A percentile compares a stretch with the other conserved stretches of the same genome.
Evolutionary conservation across 129 eudicot species (phyloP).

Genomic region (Artemisia argyi): DNA sequence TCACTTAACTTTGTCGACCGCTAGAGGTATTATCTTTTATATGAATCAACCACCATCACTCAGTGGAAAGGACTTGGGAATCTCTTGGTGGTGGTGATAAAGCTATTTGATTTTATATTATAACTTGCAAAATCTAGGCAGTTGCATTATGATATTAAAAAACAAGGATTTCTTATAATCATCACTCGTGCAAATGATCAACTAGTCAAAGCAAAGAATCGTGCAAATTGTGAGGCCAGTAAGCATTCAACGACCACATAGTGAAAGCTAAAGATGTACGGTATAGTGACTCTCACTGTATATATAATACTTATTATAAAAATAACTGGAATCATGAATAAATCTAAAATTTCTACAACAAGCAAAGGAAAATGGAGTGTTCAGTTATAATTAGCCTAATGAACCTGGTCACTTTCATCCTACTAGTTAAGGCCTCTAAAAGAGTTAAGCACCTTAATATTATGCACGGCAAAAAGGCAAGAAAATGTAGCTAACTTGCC

Average conservation of each 20-base stretch:
- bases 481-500: no score
- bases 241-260: conserved; percentile 35
- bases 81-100: conserved; percentile 41
- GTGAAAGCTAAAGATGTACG: conserved; percentile 22
- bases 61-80: conserved; percentile 66
- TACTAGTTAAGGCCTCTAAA: conserved; percentile 15
- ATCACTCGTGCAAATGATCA: conserved; percentile 29
- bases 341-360: background rate
- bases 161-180: conserved; percentile 19
- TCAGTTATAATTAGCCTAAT: conserved; percentile 18
- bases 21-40: conserved; percentile 44
- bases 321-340: conserved; percentile 10
- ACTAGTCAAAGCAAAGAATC: conserved; percentile 37
- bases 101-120: conserved; percentile 37
- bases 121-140: conserved; percentile 36
- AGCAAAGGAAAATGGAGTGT: conserved; percentile 14
- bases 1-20: conserved; percentile 48
- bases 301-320: background rate
- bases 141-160: conserved; percentile 16
- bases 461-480: conserved; percentile 33
- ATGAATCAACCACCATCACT: conserved; percentile 35
- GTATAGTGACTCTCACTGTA: conserved; percentile 18
- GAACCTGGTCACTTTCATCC: conserved; percentile 7
- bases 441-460: conserved; percentile 6
- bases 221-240: conserved; percentile 49